phyloP scores from a whole-genome alignment of 441 rosid species.

The Populus tomentosa region DNA sequence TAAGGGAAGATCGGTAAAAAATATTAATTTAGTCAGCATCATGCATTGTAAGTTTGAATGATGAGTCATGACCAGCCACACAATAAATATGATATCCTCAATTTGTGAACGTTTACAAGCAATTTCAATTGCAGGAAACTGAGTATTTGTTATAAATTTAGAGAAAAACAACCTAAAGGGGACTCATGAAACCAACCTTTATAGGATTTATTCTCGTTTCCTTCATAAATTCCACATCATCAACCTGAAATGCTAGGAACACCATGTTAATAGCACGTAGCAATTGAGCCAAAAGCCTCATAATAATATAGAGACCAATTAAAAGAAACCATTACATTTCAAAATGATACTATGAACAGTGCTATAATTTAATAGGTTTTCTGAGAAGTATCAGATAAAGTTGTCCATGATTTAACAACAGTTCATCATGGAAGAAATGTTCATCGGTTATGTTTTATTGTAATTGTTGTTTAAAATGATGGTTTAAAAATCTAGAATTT shows the following conservation, averaged over 20 bases:
- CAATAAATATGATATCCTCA: not conserved
- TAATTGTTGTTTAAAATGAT: too few relatives aligned
- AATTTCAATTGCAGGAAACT: not conserved
- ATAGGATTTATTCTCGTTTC: constrained; percentile 47
- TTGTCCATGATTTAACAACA: not conserved
- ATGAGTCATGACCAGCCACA: not conserved
- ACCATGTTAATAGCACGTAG: constrained; percentile 26
- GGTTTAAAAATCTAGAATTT: too few relatives aligned
- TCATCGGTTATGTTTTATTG: not conserved
- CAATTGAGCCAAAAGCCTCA: constrained; percentile 5
- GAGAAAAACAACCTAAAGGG: not conserved
- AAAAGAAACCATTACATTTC: not conserved
- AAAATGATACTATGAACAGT: not conserved
- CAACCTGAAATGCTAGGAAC: constrained; percentile 61
- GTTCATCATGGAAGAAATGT: not conserved
- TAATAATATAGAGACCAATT: not conserved
- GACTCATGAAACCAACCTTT: constrained; percentile 40
- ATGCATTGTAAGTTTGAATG: not conserved
- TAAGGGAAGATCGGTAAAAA: constrained; percentile 8
- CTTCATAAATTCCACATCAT: constrained; percentile 59
- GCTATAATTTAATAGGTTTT: not conserved
- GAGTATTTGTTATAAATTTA: not conserved
- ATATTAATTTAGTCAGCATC: not conserved
- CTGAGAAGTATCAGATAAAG: not conserved
- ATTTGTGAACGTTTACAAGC: not conserved